Evolutionary conservation across 169 alveolate genomes (phyloP).

Genomic region (Plasmodium malariae): DNA sequence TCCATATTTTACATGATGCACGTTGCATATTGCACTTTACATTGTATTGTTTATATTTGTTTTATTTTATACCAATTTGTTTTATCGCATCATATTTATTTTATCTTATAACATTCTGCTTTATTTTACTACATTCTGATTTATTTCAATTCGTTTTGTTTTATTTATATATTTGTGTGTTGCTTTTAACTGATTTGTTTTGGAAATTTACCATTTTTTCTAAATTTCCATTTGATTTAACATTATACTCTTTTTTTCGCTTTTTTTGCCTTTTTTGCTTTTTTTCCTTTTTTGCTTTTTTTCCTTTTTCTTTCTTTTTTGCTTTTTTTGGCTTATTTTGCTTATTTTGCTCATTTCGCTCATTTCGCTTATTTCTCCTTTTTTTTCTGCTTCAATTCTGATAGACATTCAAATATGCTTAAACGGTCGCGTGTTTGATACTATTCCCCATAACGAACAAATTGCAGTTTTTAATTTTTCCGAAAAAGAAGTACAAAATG

Average conservation of each 20-base stretch:
- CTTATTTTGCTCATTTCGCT: background rate
- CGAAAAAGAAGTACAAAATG: too few relatives aligned
- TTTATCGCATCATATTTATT: background rate
- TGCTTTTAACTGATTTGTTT: background rate
- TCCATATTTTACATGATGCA: too few relatives aligned
- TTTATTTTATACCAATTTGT: constrained; percentile 1
- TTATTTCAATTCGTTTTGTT: background rate
- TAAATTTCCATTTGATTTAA: too few relatives aligned
- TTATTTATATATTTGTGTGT: too few relatives aligned
- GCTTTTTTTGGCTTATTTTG: background rate
- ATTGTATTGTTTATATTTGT: background rate
- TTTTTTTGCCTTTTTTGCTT: background rate
- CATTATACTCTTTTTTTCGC: too few relatives aligned
- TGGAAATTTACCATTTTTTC: background rate
- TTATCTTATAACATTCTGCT: background rate
- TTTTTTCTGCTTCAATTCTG: background rate
- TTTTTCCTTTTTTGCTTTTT: background rate
- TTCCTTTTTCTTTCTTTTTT: background rate
- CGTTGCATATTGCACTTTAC: background rate
- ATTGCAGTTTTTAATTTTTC: too few relatives aligned
- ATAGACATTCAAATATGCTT: background rate
- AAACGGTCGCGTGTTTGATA: too few relatives aligned
- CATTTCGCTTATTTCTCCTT: background rate
- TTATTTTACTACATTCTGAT: background rate
- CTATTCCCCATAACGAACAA: too few relatives aligned